Percentiles rank a stretch among this genome's conserved stretches.
Conservation (phyloP, 179 eudicot genomes). For the Silene noctiflora region DNA sequence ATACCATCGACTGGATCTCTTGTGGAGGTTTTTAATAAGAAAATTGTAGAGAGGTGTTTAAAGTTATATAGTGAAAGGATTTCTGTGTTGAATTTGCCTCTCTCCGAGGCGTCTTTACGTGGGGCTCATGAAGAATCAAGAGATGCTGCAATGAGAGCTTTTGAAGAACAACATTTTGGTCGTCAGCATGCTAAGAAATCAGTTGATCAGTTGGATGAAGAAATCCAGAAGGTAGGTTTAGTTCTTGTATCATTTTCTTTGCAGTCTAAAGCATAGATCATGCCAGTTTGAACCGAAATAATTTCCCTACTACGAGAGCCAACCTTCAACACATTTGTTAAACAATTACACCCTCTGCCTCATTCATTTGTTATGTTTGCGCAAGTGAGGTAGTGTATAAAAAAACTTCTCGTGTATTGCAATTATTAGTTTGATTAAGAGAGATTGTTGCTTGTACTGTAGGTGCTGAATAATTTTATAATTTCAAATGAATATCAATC, state of each 20-base stretch:
- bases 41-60: conserved; percentile 75
- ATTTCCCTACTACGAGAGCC: too few relatives aligned
- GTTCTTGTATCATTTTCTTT: too few relatives aligned
- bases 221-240: conserved; percentile 67
- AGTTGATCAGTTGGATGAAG: conserved; percentile 69
- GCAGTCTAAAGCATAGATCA: too few relatives aligned
- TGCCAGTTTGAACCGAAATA: too few relatives aligned
- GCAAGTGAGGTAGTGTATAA: too few relatives aligned
- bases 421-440: background rate
- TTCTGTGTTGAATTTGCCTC: conserved; percentile 57
- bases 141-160: conserved; percentile 53
- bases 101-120: conserved; percentile 46
- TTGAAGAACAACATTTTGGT: conserved; percentile 93
- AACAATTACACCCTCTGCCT: too few relatives aligned
- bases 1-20: conserved; percentile 97
- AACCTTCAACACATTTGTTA: too few relatives aligned
- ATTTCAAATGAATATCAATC: conserved; percentile 84
- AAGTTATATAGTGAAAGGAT: conserved; percentile 66
- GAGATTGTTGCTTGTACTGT: conserved; percentile 14
- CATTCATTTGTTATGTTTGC: too few relatives aligned
- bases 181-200: conserved; percentile 90
- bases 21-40: conserved; percentile 94
- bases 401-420: too few relatives aligned
- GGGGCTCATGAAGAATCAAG: conserved; percentile 58
- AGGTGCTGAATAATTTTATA: conserved; percentile 67